Evolutionary conservation across 1,284 basidiomycete species (phyloP).

Genomic region (Ustilago trichophora): DNA sequence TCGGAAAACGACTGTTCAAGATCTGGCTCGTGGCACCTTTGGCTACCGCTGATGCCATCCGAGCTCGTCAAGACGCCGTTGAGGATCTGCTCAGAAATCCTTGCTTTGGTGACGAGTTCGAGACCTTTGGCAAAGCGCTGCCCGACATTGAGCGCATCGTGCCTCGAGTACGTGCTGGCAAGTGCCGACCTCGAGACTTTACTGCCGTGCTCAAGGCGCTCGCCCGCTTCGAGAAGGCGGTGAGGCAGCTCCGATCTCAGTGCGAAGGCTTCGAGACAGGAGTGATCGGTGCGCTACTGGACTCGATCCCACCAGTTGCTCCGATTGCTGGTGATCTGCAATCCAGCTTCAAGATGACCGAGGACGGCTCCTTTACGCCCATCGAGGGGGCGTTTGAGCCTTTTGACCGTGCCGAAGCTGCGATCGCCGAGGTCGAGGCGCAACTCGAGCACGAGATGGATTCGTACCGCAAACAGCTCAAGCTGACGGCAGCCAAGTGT

Average conservation of each 20-base stretch:
- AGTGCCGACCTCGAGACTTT: slow-evolving; percentile 63
- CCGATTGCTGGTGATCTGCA: slow-evolving; percentile 49
- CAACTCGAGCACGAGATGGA: slow-evolving; percentile 56
- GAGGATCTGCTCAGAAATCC: slow-evolving; percentile 56
- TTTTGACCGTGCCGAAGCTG: slow-evolving; percentile 55
- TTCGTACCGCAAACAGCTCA: slow-evolving; percentile 46
- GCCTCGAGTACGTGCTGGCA: slow-evolving; percentile 61
- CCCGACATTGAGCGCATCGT: slow-evolving; percentile 65
- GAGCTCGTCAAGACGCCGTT: slow-evolving; percentile 62
- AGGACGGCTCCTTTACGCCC: slow-evolving; percentile 63
- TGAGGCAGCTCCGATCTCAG: slow-evolving; percentile 19
- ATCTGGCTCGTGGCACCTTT: slow-evolving; percentile 64
- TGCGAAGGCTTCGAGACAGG: slow-evolving; percentile 39
- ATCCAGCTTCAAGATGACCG: slow-evolving; percentile 49
- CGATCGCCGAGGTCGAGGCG: slow-evolving; percentile 50
- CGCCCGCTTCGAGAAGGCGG: slow-evolving; percentile 37
- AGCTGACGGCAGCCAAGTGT: slow-evolving; percentile 45
- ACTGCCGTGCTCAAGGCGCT: slow-evolving; percentile 58
- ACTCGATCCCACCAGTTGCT: slow-evolving; percentile 55
- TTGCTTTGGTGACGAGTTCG: slow-evolving; percentile 55
- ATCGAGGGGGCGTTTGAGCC: slow-evolving; percentile 47
- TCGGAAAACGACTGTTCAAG: slow-evolving; percentile 65
- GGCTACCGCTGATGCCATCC: slow-evolving; percentile 47
- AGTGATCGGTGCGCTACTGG: slow-evolving; percentile 42
- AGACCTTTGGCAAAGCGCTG: slow-evolving; percentile 51